Evolutionary conservation across 1,139 yeast genomes (phyloP).

Genomic region (Meyerozyma smithsonii): DNA sequence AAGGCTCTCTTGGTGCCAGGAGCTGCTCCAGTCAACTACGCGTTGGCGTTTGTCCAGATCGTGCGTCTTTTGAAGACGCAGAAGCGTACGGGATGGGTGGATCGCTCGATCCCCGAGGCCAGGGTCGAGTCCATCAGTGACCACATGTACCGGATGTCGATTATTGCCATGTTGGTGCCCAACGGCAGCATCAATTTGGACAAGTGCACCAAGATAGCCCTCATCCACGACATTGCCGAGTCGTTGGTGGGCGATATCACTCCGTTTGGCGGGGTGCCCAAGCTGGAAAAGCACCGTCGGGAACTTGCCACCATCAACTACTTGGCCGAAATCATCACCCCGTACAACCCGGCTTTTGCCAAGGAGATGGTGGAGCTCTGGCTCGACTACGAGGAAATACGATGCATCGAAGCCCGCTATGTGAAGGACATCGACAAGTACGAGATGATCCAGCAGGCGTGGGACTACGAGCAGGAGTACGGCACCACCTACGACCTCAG

Average conservation of each 20-base stretch:
- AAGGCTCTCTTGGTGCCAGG: constrained; percentile 33
- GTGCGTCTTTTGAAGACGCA: constrained; percentile 73
- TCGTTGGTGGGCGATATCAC: constrained; percentile 92
- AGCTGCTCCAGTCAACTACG: constrained; percentile 36
- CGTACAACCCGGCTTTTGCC: constrained; percentile 63
- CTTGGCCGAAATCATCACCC: constrained; percentile 54
- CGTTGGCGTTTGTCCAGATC: constrained; percentile 71
- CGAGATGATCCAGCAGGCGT: constrained; percentile 85
- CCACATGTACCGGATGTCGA: constrained; percentile 96
- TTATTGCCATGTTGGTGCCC: constrained; percentile 72
- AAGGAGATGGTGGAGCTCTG: constrained; percentile 67
- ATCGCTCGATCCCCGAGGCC: constrained; percentile 52
- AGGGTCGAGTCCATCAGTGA: constrained; percentile 76
- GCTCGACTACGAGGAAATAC: constrained; percentile 86
- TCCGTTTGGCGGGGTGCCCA: constrained; percentile 71
- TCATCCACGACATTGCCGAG: constrained; percentile 94
- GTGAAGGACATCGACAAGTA: constrained; percentile 94
- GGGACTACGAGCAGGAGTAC: constrained; percentile 76
- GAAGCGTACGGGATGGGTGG: constrained; percentile 92
- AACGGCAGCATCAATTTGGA: constrained; percentile 26
- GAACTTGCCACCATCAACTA: constrained; percentile 73
- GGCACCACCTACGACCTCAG: constrained; percentile 54
- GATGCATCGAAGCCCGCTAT: constrained; percentile 77
- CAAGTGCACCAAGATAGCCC: constrained; percentile 79
- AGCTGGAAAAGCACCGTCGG: constrained; percentile 70